Evolutionary conservation across 176 grass and related monocot species (phyloP).

Genomic region (Poa annua): DNA sequence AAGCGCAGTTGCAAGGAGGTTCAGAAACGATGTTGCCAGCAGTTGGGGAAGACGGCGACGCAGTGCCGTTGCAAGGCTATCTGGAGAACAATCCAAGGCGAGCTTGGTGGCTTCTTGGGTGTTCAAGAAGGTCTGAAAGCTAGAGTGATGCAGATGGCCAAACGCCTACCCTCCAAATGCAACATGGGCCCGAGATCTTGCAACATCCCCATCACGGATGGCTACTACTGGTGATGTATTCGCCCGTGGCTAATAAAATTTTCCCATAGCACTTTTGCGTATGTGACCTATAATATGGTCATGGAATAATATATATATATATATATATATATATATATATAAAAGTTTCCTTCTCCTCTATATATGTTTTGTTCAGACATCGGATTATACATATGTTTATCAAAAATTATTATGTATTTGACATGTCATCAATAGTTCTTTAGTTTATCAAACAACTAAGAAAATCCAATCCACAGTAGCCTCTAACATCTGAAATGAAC

Average conservation of each 20-base stretch:
- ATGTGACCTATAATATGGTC: conserved; percentile 9
- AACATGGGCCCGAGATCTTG: background rate
- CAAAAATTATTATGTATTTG: background rate
- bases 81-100: background rate
- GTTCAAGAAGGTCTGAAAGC: background rate
- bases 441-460: background rate
- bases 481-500: too few relatives aligned
- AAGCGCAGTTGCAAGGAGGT: background rate
- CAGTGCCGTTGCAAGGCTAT: conserved; percentile 19
- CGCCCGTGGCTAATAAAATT: background rate
- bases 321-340: too few relatives aligned
- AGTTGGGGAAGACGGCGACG: background rate
- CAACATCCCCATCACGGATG: background rate
- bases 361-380: too few relatives aligned
- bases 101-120: background rate
- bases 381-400: too few relatives aligned
- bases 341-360: too few relatives aligned
- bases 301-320: background rate
- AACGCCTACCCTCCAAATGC: background rate
- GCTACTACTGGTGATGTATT: conserved; percentile 9
- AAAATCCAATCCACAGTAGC: too few relatives aligned
- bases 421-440: background rate
- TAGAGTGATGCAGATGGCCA: background rate
- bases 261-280: background rate
- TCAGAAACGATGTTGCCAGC: background rate